phyloP scores from a whole-genome alignment of 2,329 filamentous ascomycete species.

The Sporothrix humicola region DNA sequence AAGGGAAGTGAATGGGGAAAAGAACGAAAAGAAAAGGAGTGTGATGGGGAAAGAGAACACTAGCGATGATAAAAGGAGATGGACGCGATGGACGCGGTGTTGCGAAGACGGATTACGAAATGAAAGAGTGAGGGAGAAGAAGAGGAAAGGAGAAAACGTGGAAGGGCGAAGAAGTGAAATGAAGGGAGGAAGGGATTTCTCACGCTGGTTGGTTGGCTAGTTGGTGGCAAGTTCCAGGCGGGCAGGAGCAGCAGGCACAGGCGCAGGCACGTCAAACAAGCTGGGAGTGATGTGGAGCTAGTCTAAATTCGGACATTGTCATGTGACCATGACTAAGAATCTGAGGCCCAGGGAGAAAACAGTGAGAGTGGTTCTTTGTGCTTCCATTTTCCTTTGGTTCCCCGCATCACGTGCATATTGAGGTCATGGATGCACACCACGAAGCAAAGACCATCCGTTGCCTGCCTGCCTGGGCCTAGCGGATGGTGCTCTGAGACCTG shows the following conservation, averaged over 20 bases:
- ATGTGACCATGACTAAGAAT: slow-evolving; percentile 6
- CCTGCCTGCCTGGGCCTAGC: slow-evolving; percentile 22
- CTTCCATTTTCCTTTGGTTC: slow-evolving; percentile 6
- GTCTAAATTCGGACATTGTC: not conserved
- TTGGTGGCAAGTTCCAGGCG: not conserved
- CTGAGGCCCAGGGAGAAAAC: not conserved
- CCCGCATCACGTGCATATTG: slow-evolving; percentile 29
- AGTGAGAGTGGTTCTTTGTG: not conserved
- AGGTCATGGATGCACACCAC: slow-evolving; percentile 2
- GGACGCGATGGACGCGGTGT: slow-evolving; percentile 20
- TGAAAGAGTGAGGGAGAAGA: not conserved
- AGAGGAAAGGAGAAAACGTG: not conserved
- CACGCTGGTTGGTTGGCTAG: slow-evolving; percentile 15
- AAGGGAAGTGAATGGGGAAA: not conserved
- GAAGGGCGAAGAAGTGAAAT: slow-evolving; percentile 27
- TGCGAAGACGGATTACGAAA: slow-evolving; percentile 2
- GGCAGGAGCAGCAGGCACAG: slow-evolving; percentile 4
- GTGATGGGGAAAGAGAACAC: slow-evolving; percentile 5
- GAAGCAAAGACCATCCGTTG: not conserved
- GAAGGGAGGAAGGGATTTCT: slow-evolving; percentile 24
- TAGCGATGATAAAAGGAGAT: not conserved
- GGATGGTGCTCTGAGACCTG: not conserved
- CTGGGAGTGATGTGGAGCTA: not conserved
- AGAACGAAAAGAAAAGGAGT: not conserved
- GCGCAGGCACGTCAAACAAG: not conserved